Conservation (phyloP, 345 rosid genomes). For the Luvunga scandens region DNA sequence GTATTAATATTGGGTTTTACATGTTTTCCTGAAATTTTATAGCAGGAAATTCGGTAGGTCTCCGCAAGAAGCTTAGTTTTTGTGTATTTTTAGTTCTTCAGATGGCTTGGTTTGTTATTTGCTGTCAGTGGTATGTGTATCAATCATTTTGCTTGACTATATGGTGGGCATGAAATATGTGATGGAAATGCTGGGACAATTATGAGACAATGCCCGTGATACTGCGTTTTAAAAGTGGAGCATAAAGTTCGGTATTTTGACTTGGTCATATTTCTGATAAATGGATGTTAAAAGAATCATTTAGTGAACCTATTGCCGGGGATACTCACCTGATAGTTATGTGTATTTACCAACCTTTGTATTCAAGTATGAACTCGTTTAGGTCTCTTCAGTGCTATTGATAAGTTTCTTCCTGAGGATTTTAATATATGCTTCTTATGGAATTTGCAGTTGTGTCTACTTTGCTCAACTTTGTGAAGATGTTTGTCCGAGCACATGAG, state of each 20-base stretch:
- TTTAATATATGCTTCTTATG: conserved; percentile 6
- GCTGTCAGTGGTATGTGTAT: not conserved
- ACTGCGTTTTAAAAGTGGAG: too few relatives aligned
- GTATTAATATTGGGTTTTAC: not conserved
- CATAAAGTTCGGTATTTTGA: too few relatives aligned
- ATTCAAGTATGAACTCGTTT: too few relatives aligned
- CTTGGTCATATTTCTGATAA: too few relatives aligned
- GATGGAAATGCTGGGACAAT: not conserved
- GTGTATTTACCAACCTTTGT: too few relatives aligned
- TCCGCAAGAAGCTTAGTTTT: not conserved
- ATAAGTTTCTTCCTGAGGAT: not conserved
- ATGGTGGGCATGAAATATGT: not conserved
- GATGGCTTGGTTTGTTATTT: not conserved
- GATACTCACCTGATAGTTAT: too few relatives aligned
- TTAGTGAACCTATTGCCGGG: too few relatives aligned
- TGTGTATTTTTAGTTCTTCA: not conserved
- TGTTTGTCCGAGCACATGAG: conserved; percentile 67
- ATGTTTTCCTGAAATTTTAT: not conserved
- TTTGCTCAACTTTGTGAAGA: conserved; percentile 67
- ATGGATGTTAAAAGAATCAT: too few relatives aligned
- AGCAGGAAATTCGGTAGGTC: not conserved
- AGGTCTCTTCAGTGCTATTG: too few relatives aligned
- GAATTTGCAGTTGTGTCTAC: conserved; percentile 68
- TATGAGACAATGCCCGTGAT: not conserved
- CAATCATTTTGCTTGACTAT: not conserved